These are phyloP conservation scores for Epichloe brachyelytri DNA, from an alignment of 2,329 filamentous ascomycete species.

Conservation along the genomic window DNA sequence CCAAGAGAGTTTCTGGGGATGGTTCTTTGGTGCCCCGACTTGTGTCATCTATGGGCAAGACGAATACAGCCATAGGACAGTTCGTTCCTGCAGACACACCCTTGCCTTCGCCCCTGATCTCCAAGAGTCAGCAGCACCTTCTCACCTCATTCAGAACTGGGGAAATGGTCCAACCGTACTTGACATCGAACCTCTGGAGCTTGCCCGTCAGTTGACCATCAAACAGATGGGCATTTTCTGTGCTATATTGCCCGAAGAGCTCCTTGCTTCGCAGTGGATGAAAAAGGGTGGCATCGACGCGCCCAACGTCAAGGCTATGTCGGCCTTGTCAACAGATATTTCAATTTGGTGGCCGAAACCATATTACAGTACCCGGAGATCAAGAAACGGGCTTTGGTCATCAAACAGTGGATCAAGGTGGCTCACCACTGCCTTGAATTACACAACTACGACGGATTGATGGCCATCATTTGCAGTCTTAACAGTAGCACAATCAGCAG, in stretches of 20 bases:
- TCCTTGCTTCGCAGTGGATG: slow-evolving; percentile 86
- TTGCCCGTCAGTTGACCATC: slow-evolving; percentile 84
- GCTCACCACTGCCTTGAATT: slow-evolving; percentile 75
- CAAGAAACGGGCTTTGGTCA: slow-evolving; percentile 78
- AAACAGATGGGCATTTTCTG: slow-evolving; percentile 89
- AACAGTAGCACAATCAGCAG: slow-evolving; percentile 86
- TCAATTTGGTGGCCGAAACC: slow-evolving; percentile 84
- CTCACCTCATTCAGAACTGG: slow-evolving; percentile 65
- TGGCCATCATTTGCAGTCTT: slow-evolving; percentile 91
- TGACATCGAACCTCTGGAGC: slow-evolving; percentile 82
- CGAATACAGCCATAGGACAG: slow-evolving; percentile 59
- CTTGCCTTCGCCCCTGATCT: slow-evolving; percentile 55
- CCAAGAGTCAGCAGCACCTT: slow-evolving; percentile 61
- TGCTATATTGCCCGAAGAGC: slow-evolving; percentile 80
- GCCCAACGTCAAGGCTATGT: slow-evolving; percentile 89
- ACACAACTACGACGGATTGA: slow-evolving; percentile 90
- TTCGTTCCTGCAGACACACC: slow-evolving; percentile 60
- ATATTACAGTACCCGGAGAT: slow-evolving; percentile 80
- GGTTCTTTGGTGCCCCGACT: slow-evolving; percentile 69
- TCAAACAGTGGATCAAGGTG: slow-evolving; percentile 98
- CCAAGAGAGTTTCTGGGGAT: slow-evolving; percentile 62
- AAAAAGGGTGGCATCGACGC: slow-evolving; percentile 71
- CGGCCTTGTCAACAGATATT: slow-evolving; percentile 78
- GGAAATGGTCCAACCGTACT: slow-evolving; percentile 60
- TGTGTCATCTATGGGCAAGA: slow-evolving; percentile 79